phyloP scores from a whole-genome alignment of 2,329 filamentous ascomycete species.

The Aspergillus flavus region DNA sequence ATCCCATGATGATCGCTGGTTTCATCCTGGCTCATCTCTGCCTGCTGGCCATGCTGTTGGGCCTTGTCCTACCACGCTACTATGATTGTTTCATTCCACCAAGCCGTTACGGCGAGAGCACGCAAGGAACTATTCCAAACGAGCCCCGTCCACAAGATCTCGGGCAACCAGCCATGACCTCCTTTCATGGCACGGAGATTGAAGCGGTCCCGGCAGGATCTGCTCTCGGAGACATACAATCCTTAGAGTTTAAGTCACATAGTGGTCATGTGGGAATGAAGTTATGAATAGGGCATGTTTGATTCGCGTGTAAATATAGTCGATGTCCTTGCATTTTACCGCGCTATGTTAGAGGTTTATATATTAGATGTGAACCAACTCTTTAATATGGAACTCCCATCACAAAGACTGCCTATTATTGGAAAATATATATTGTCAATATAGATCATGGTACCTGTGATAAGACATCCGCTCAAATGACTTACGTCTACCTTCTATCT shows the following conservation, averaged over 20 bases:
- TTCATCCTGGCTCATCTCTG: slow-evolving; percentile 53
- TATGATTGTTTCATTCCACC: slow-evolving; percentile 57
- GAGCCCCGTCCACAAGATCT: slow-evolving; percentile 1
- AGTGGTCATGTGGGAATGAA: not conserved
- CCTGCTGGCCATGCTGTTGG: slow-evolving; percentile 51
- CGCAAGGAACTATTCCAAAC: not conserved
- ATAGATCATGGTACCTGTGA: too few species aligned
- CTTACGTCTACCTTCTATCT: too few species aligned
- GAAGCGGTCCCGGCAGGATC: not conserved
- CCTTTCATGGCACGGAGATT: not conserved
- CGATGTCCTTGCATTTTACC: not conserved
- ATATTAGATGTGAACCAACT: too few species aligned
- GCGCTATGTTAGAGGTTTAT: too few species aligned
- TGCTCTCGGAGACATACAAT: not conserved
- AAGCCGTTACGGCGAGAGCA: slow-evolving; percentile 50
- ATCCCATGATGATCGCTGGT: slow-evolving; percentile 55
- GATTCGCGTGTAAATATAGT: not conserved
- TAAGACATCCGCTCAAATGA: too few species aligned
- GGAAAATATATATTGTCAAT: too few species aligned
- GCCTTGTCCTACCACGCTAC: slow-evolving; percentile 57
- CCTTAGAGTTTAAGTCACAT: not conserved
- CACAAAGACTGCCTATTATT: too few species aligned
- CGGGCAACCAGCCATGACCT: not conserved
- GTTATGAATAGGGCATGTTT: not conserved
- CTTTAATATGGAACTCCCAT: too few species aligned